Conservation (phyloP, 306 rosid genomes). For the Luffa aegyptiaca region DNA sequence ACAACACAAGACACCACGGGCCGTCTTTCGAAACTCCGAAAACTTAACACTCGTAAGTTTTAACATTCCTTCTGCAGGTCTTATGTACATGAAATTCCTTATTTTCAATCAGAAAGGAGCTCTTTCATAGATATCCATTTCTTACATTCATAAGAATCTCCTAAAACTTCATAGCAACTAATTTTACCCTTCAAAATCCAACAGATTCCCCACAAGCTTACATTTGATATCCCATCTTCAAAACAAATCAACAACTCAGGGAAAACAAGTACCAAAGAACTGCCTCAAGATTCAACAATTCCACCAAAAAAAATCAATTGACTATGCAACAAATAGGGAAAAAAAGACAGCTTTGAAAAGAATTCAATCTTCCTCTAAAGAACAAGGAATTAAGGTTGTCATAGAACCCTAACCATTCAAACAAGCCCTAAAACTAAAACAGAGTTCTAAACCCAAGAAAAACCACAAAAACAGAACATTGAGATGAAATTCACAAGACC, state of each 20-base stretch:
- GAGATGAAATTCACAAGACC: conserved; percentile 5
- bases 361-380: neutral
- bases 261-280: neutral
- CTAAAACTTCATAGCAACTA: neutral
- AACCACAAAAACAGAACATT: neutral
- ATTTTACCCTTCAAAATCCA: neutral
- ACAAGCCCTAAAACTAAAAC: conserved; percentile 6
- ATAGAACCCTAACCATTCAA: neutral
- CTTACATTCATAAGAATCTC: neutral
- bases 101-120: neutral
- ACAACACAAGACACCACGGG: neutral
- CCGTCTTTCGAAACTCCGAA: neutral
- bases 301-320: neutral
- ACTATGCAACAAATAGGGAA: neutral
- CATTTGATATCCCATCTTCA: neutral
- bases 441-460: neutral
- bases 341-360: neutral
- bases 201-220: neutral
- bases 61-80: neutral
- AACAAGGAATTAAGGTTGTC: neutral
- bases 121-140: neutral
- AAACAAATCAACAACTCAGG: neutral
- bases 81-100: neutral
- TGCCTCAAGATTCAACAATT: neutral
- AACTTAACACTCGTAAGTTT: neutral